A percentile compares a stretch with the other conserved stretches of the same genome.
phyloP scores from a whole-genome alignment of 2,329 filamentous ascomycete genomes.

The Beauveria pseudobassiana region DNA sequence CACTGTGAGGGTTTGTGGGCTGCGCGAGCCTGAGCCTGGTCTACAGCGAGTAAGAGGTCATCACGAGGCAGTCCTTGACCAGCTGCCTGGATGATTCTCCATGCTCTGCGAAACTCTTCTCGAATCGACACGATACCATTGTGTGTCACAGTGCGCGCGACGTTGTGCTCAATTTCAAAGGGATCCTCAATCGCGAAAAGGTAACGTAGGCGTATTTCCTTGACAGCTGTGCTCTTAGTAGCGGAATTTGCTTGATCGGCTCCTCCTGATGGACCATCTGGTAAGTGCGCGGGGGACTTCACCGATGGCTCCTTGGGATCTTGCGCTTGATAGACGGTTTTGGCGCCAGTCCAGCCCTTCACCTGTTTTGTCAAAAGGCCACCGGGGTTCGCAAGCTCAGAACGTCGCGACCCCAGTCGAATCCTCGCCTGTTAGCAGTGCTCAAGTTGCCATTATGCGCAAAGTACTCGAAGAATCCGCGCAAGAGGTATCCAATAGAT shows the following conservation, averaged over 20 bases:
- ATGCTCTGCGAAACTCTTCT: slow-evolving; percentile 76
- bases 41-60: slow-evolving; percentile 45
- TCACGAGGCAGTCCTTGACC: slow-evolving; percentile 37
- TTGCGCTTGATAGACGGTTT: slow-evolving; percentile 54
- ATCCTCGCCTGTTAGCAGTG: slow-evolving; percentile 46
- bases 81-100: slow-evolving; percentile 57
- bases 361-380: slow-evolving; percentile 66
- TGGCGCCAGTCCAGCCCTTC: slow-evolving; percentile 84
- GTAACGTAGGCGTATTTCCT: slow-evolving; percentile 71
- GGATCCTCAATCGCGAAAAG: slow-evolving; percentile 89
- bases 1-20: slow-evolving; percentile 11
- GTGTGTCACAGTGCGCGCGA: slow-evolving; percentile 78
- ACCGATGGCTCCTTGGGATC: slow-evolving; percentile 17
- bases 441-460: slow-evolving; percentile 52
- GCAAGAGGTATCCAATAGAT: slow-evolving; percentile 61
- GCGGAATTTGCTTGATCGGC: slow-evolving; percentile 9
- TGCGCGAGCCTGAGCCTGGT: slow-evolving; percentile 19
- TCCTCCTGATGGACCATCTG: slow-evolving; percentile 17
- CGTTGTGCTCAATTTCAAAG: slow-evolving; percentile 82
- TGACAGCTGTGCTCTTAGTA: slow-evolving; percentile 36
- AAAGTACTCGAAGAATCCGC: slow-evolving; percentile 86
- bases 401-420: slow-evolving; percentile 75
- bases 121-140: slow-evolving; percentile 73
- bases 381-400: slow-evolving; percentile 65
- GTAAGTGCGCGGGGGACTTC: slow-evolving; percentile 9